Evolutionary conservation across 441 rosid genomes (phyloP).

Genomic region (California macrophylla): DNA sequence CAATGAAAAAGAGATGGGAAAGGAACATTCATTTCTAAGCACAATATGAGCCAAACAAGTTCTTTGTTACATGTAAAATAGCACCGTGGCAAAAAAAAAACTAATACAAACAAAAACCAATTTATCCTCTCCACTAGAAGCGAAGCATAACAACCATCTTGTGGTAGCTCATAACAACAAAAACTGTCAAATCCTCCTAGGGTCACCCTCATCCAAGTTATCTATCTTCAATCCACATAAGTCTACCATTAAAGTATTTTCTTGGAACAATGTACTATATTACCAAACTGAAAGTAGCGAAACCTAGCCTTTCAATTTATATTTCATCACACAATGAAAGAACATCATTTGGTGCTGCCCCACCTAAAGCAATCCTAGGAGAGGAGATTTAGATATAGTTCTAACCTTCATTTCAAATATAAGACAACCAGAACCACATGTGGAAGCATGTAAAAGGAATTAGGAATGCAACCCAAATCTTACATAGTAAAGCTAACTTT

Average conservation of each 20-base stretch:
- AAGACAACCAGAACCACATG: neutral
- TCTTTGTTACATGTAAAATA: neutral
- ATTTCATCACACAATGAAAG: neutral
- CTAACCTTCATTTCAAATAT: neutral
- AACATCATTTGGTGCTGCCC: neutral
- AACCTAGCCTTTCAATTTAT: neutral
- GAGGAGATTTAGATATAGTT: neutral
- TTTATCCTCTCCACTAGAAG: neutral
- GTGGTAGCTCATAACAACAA: neutral
- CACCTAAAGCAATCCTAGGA: neutral
- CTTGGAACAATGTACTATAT: neutral
- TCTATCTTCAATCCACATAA: neutral
- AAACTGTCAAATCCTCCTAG: neutral
- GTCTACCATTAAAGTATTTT: neutral
- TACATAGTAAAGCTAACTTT: neutral
- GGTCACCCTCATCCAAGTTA: neutral
- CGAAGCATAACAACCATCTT: too few species aligned
- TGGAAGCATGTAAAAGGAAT: neutral
- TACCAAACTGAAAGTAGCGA: neutral
- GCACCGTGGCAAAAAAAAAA: neutral
- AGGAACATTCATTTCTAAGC: neutral
- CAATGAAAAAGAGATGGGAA: neutral
- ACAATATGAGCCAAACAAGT: neutral
- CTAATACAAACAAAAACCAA: neutral
- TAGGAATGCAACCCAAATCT: neutral